Evolutionary conservation across 305 asterid genomes (phyloP), one percentile per base, ranked within the genome.

Genomic region (Solanum hybrid): DNA sequence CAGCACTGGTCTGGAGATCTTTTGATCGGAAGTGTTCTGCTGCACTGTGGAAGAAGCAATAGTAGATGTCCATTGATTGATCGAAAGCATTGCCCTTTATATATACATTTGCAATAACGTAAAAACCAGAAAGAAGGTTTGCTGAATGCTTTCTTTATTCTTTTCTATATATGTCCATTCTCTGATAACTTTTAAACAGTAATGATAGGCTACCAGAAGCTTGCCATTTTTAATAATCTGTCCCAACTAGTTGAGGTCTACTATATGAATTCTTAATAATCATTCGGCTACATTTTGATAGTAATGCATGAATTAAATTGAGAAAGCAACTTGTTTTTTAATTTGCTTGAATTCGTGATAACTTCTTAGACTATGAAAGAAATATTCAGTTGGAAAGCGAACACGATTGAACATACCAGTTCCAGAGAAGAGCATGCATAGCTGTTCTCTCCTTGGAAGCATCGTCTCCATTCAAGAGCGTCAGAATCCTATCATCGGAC

Each of bases 401-500:
- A 71, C 33, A 24, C n/a, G 3, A 29, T 4, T 35, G 78, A 90
- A 88, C 87, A 90, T 96, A 97, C 99, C 99, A 95, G 94, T 96
- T 97, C 99, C 99, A 97, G 18, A 97, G 96, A 93, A 97, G 96
- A 93, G 98, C 98, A 92, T 97, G 99, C 97, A 97, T 96, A 89
- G 96, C 94, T 42, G 96, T 95, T 93, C 98, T 95, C 93, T 96
- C 98, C 94, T 94, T 96, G 39, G 94, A 90, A 90, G 96, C 96
- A 74, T 90, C 96, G 86, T 95, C 97, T 91, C 96, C 93, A 35
- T 91, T 93, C 40, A 97, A 97, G 90, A 97, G 97, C 8, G 92
- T 93, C 92, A 94, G 95, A 92, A 97, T 97, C 92, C 98, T 94
- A 91, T 96, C 99, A 94, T 96, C 98, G 0, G 99, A 95, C 83